Percentiles rank a stretch among this genome's conserved stretches.
Evolutionary conservation across 192 early-diverging fungal genomes (phyloP).

Genomic region (Gryganskiella cystojenkinii): DNA sequence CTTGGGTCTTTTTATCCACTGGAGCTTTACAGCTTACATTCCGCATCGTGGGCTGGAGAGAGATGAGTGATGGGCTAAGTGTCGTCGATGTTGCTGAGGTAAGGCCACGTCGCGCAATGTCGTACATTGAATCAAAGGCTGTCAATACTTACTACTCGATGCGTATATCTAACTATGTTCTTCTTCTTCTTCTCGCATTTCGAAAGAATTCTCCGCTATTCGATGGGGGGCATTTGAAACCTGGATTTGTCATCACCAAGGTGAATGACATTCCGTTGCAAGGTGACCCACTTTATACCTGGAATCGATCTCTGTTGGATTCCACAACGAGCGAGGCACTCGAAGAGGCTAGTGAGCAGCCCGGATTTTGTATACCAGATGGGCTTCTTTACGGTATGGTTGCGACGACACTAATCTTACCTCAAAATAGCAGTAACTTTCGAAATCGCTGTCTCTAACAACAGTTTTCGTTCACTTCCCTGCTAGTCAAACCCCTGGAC

Average conservation of each 20-base stretch:
- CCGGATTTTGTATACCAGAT: constrained; percentile 52
- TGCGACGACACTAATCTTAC: background rate
- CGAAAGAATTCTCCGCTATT: constrained; percentile 59
- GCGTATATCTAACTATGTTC: background rate
- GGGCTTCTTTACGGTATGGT: constrained; percentile 34
- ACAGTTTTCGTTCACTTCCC: background rate
- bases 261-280: constrained; percentile 55
- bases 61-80: constrained; percentile 62
- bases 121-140: background rate
- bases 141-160: background rate
- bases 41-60: constrained; percentile 60
- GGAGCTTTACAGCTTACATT: constrained; percentile 58
- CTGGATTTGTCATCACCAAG: constrained; percentile 53
- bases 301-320: constrained; percentile 29
- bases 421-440: background rate
- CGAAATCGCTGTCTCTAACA: background rate
- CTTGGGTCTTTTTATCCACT: constrained; percentile 51
- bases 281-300: constrained; percentile 46
- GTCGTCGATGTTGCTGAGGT: constrained; percentile 66
- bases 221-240: constrained; percentile 54
- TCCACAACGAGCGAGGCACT: background rate
- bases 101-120: background rate
- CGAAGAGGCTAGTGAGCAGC: background rate
- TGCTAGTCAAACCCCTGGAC: constrained; percentile 34
- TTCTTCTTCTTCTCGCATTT: background rate